Evolutionary conservation across 148 eudicot species (phyloP), one percentile per base, ranked within the genome.

Genomic region (Chenopodium quinoa): DNA sequence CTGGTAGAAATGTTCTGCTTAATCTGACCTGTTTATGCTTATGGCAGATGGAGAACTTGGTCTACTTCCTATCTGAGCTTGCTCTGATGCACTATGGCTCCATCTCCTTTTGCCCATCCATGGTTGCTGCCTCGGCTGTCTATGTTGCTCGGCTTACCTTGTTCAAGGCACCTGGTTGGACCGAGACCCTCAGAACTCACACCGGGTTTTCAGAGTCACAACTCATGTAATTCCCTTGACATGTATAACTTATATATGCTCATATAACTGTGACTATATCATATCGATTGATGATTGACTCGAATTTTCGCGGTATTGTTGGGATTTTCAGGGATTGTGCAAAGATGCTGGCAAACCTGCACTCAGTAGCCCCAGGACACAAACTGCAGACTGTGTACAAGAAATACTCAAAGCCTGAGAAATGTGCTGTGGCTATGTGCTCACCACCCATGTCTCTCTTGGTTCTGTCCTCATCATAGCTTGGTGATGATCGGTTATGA

Each of bases 61-160:
- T 87, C 0, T 88, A 88, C 77, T 93, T 90, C 60, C 80, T 93
- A 40, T 93, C 95, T 9, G 99, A 96, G 86, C 84, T 96, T 74
- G 98, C 91, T 1, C 78, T 93, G 71, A 89, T 92, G 95, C 85
- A 85, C 23, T 96, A 96, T 75, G 85, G 52, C 47, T 85, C 88
- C 14, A 78, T 86, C 40, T 79, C 85, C 3, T 82, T 81, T 80
- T 82, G 85, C 56, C 91, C 97, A 6, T 96, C 99, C 2, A 89
- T 92, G 93, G 81, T 96, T 77, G 94, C 98, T 71, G 99, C 98
- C 79, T 87, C 98, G 1, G 95, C 99, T 5, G 99, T 96, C 78
- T 92, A 89, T 31, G 94, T 91, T 11, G 97, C 98, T 64, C 87
- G 98, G 9, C 84, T 84, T 76, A 92, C 94, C 19, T 80, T 96